Base-by-base conservation (phyloP, 345 rosid species). In the Camelina hispida region DNA sequence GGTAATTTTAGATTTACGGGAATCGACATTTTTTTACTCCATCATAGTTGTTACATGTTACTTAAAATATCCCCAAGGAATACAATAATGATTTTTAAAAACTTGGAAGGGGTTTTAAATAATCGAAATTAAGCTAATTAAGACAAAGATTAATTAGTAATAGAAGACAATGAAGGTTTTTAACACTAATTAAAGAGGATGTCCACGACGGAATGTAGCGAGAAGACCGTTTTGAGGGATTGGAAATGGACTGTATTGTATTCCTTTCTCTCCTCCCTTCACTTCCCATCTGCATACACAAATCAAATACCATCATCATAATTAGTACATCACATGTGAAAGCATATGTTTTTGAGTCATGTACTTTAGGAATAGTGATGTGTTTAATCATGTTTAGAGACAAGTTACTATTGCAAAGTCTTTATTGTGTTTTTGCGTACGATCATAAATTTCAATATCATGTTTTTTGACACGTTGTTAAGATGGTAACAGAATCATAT, bases 211-310 rank as follows among this genome's bases (percentile, higher is more conserved):
- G 84, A 88, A 86, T 84, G 85, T 88, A 56, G 89, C 84, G 0
- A 85, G 96, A 52, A 94, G 90, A 15, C 98, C 97, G 34, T 81
- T 78, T 51, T 52, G 81, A 62, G 98, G 98, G 44, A 94, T 84
- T 13, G 97, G 98, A 68, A 94, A 94, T 69, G 98, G 98, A 51
- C 86, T 79, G 69, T 91, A 91, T 56, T 91, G 87, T 68, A 91
- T 84, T 77, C 97, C 96, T 73, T 76, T 57, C 43, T 70, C 80
- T 6, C 83, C 66, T 38, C 89, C 95, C 81, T 81, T 83, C 79
- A 87, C 85, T 72, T 91, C 87, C 89, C 95, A 94, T 76, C 98
- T 94, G 78, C 83, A 72, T 47, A 77, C 65, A 38, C 66, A 51
- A 51, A 65, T 38, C 32, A 12, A 0, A 46, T 9, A 17, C 59